Evolutionary conservation across 2,329 filamentous ascomycete genomes (phyloP).

Genomic region (Beauveria rudraprayagi): DNA sequence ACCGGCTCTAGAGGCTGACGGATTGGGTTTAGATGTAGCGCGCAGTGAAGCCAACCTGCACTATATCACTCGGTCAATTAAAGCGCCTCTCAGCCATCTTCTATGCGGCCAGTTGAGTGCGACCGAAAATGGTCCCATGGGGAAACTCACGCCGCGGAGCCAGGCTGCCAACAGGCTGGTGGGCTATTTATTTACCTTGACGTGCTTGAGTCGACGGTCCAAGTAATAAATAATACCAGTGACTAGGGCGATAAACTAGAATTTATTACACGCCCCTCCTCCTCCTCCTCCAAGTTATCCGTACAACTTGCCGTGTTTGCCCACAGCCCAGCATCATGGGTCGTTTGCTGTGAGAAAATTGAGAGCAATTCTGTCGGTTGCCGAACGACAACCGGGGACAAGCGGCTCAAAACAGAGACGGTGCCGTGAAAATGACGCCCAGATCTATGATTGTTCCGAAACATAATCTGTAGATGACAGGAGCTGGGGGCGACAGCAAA

Average conservation of each 20-base stretch:
- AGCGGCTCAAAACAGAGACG: neutral
- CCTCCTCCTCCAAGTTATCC: too few relatives aligned
- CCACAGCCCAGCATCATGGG: neutral
- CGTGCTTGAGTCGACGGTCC: neutral
- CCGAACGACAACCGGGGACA: neutral
- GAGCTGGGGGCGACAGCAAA: neutral
- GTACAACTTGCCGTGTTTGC: neutral
- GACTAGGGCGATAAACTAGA: too few relatives aligned
- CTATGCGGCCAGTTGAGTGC: neutral
- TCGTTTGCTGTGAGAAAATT: too few relatives aligned
- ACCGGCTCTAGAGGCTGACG: too few relatives aligned
- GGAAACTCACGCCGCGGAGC: neutral
- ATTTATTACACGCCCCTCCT: too few relatives aligned
- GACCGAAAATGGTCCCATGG: conserved; percentile 7
- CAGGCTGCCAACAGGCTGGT: neutral
- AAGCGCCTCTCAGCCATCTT: conserved; percentile 8
- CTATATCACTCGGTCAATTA: conserved; percentile 5
- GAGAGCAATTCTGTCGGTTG: neutral
- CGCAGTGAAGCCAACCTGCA: too few relatives aligned
- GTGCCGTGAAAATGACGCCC: neutral
- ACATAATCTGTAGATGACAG: too few relatives aligned
- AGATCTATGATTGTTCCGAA: neutral
- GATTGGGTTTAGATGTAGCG: too few relatives aligned
- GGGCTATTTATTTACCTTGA: neutral
- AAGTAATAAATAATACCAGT: too few relatives aligned